Evolutionary conservation across 306 rosid species (phyloP).

Genomic region (Lathyrus tuberosus): DNA sequence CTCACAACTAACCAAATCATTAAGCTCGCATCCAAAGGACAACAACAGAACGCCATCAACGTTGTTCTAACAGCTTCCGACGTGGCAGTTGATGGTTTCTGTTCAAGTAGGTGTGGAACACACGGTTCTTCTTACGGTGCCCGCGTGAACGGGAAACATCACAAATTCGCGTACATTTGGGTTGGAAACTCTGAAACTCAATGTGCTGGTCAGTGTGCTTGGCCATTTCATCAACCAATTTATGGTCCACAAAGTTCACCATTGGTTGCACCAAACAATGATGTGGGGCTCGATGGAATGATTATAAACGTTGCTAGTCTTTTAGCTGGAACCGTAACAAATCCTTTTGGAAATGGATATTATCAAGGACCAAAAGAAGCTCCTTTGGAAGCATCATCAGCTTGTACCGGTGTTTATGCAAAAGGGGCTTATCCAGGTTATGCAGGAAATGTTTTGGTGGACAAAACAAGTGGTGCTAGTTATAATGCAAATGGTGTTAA

Average conservation of each 20-base stretch:
- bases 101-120: slow-evolving; percentile 61
- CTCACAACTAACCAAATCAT: slow-evolving; percentile 50
- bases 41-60: slow-evolving; percentile 51
- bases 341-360: slow-evolving; percentile 72
- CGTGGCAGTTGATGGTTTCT: slow-evolving; percentile 58
- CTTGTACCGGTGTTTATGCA: slow-evolving; percentile 65
- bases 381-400: slow-evolving; percentile 70
- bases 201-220: slow-evolving; percentile 81
- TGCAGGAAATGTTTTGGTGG: slow-evolving; percentile 60
- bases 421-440: slow-evolving; percentile 84
- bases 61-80: slow-evolving; percentile 58
- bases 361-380: slow-evolving; percentile 77
- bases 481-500: slow-evolving; percentile 60
- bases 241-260: slow-evolving; percentile 69
- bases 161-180: slow-evolving; percentile 68
- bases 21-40: slow-evolving; percentile 52
- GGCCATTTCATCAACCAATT: slow-evolving; percentile 87
- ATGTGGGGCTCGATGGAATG: slow-evolving; percentile 74
- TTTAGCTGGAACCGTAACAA: slow-evolving; percentile 63
- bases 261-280: slow-evolving; percentile 64
- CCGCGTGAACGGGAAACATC: slow-evolving; percentile 31
- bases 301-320: slow-evolving; percentile 71
- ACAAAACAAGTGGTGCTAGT: slow-evolving; percentile 64
- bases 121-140: slow-evolving; percentile 53
- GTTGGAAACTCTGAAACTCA: slow-evolving; percentile 72